Evolutionary conservation across 139 green algal genomes (phyloP), one percentile per base, ranked within the genome.

Genomic region (Tetradesmus obliquus): DNA sequence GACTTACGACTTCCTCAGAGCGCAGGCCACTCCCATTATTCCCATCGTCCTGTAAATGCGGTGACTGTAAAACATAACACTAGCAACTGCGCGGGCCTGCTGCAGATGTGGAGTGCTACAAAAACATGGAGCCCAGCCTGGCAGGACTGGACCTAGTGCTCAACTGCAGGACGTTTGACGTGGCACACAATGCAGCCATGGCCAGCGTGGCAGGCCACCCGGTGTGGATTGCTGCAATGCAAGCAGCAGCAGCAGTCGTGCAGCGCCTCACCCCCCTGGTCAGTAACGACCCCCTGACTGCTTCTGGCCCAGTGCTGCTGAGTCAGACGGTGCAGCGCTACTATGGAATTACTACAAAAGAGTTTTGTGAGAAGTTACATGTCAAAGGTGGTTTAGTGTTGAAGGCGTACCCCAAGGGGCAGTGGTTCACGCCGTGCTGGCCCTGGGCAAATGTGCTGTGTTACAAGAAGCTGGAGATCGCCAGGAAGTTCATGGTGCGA

Each of bases 81-180:
- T 15, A 8, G 9, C 76, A 54, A 9, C 19, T 19, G 20, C 76
- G 32, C n/a, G 2, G 12, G n/a, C 24, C 76, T 82, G 76, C 76
- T 82, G 76, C 76, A 82, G 76, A 82, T 54, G 76, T 82, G 17
- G 76, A 82, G 19, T 82, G 76, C 76, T 82, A 82, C n/a, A 82
- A 82, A 13, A 82, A 82, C 76, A 82, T 82, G 76, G 76, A 82
- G 20, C 32, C 76, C 9, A 82, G 76, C 76, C n/a, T 82, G 1
- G 76, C 32, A 53, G 76, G 76, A 1, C 76, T 82, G 5, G 76
- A 82, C 22, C n/a, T 82, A 22, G 76, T 82, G 0, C 76, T 82
- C 1, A 82, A 82, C 76, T 82, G 76, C 20, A 82, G 76, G n/a
- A 82, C 76, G 1, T 53, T 15, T 20, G 76, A 82, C 32, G 76